Evolutionary conservation across 106 monocot species (phyloP).

Genomic region (Vanilla planifolia): DNA sequence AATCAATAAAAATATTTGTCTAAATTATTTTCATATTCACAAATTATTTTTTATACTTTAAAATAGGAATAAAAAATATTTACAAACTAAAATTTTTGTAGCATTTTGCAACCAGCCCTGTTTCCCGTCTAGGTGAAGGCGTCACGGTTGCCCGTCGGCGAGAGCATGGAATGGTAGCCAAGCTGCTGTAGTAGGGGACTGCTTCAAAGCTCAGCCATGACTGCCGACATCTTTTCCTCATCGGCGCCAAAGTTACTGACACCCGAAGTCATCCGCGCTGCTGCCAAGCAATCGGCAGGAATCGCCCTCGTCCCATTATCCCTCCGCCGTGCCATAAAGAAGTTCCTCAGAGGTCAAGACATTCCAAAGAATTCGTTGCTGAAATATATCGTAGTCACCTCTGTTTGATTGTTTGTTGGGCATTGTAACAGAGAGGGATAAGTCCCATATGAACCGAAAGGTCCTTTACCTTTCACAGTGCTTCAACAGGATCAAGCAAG

Average conservation of each 20-base stretch:
- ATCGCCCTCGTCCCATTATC: constrained; percentile 77
- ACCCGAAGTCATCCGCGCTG: constrained; percentile 61
- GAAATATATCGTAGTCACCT: neutral
- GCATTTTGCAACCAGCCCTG: too few species aligned
- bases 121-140: too few species aligned
- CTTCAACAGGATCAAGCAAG: constrained; percentile 51
- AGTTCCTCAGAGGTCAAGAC: constrained; percentile 71
- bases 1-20: too few species aligned
- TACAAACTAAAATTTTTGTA: too few species aligned
- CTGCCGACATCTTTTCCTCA: constrained; percentile 16
- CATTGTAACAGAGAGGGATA: constrained; percentile 39
- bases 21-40: too few species aligned
- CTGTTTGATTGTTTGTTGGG: neutral
- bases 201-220: constrained; percentile 5
- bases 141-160: too few species aligned
- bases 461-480: constrained; percentile 71
- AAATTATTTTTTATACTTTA: too few species aligned
- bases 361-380: neutral
- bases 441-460: constrained; percentile 64
- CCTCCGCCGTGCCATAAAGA: constrained; percentile 89
- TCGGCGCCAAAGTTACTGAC: constrained; percentile 36
- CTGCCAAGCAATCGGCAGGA: constrained; percentile 83
- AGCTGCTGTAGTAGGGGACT: too few species aligned
- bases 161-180: too few species aligned
- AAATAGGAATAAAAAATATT: too few species aligned